phyloP scores from a whole-genome alignment of 2,329 filamentous ascomycete genomes.

The Diaporthe longicolla region DNA sequence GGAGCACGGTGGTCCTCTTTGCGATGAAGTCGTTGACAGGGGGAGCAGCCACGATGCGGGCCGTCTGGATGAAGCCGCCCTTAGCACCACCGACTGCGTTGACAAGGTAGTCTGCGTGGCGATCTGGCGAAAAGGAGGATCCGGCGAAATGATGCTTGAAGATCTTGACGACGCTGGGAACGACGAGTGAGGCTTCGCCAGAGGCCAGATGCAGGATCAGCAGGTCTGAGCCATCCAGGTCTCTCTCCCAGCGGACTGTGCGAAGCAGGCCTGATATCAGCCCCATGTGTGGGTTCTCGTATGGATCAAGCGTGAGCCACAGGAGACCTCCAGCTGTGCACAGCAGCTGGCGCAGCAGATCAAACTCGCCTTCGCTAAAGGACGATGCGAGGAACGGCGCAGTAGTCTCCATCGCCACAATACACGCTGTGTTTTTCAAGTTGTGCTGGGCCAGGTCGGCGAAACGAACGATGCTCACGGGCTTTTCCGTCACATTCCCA shows the following conservation, averaged over 20 bases:
- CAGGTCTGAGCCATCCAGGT: slow-evolving; percentile 49
- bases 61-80: slow-evolving; percentile 37
- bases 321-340: slow-evolving; percentile 48
- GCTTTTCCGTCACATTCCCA: not conserved
- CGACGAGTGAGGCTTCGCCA: slow-evolving; percentile 25
- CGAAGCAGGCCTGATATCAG: slow-evolving; percentile 53
- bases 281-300: slow-evolving; percentile 48
- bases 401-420: slow-evolving; percentile 46
- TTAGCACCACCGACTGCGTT: slow-evolving; percentile 1
- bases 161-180: slow-evolving; percentile 31
- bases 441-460: slow-evolving; percentile 44
- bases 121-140: slow-evolving; percentile 34
- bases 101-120: slow-evolving; percentile 42
- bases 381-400: slow-evolving; percentile 43
- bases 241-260: slow-evolving; percentile 52
- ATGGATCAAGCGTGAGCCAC: slow-evolving; percentile 52
- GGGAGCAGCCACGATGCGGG: slow-evolving; percentile 37
- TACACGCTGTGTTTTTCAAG: slow-evolving; percentile 44
- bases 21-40: slow-evolving; percentile 42
- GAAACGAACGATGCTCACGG: slow-evolving; percentile 42
- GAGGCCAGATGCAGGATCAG: slow-evolving; percentile 46
- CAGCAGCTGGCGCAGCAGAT: slow-evolving; percentile 48
- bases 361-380: slow-evolving; percentile 47
- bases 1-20: slow-evolving; percentile 36
- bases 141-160: slow-evolving; percentile 41